Base-by-base conservation (phyloP, 345 rosid species). In the Salix brachista region DNA sequence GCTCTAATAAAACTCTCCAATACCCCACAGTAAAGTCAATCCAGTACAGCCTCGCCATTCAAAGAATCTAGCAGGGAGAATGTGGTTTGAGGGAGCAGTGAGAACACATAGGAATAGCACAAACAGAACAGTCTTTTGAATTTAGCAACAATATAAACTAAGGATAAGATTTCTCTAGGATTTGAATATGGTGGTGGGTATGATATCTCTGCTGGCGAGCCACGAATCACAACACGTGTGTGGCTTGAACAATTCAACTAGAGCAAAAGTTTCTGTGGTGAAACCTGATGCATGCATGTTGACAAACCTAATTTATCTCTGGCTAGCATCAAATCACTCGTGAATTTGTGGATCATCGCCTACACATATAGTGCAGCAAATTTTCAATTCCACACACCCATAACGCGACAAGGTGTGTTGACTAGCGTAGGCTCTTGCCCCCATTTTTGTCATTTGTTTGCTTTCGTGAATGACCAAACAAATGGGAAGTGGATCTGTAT, bases 51-150 rank as follows among this genome's bases (percentile, higher is more conserved):
- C 32, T 37, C 36, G 50, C 23, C 12, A 54, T 54, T 68, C 19
- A 37, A 54, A 36, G 65, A 69, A 78, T 50, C 64, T 36, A 42
- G 19, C 44, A 8, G 41, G 60, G 30, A 78, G 60, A 23, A 21
- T 72, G n/a, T 56, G 21, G 56, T 41, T 5, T 25, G 32, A 44
- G 73, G 73, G 28, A 56, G 44, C 65, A 30, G 26, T 41, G 58
- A 37, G 58, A 74, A 70, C 65, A 82, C 73, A 21, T 70, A 78
- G 70, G 76, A 65, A 77, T 74, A 65, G 68, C 75, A 77, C 64
- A 75, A 30, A 28, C 50, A 44, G 28, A 69, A 61, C 14, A 61
- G 11, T 25, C 17, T 62, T 4, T 61, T 23, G 28, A 25, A 61
- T 50, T 7, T 71, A 41, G 42, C 32, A 2, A 28, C 32, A 9